Conservation (phyloP, 257 asterid species). For the Nicotiana tomentosiformis region DNA sequence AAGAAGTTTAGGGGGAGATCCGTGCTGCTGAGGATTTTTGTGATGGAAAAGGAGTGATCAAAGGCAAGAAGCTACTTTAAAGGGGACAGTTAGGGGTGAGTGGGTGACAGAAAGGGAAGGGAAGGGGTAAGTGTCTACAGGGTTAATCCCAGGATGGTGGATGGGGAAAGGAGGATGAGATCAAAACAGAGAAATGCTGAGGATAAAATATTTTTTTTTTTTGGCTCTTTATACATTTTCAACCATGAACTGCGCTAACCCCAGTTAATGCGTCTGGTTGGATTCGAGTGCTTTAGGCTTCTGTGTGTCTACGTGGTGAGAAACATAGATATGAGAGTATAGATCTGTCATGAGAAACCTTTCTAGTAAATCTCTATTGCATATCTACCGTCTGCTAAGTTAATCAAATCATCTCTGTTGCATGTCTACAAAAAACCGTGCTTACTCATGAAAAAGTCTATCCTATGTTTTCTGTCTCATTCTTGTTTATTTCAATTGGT, state of each 20-base stretch:
- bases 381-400: neutral
- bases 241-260: neutral
- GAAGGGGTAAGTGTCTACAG: neutral
- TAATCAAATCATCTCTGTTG: neutral
- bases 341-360: neutral
- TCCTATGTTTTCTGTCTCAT: slow-evolving; percentile 12
- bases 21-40: neutral
- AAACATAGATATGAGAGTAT: neutral
- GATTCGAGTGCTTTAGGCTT: neutral
- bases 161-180: neutral
- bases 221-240: neutral
- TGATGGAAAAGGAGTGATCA: neutral
- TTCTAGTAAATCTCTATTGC: neutral
- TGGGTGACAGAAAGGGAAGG: neutral
- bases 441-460: neutral
- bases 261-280: neutral
- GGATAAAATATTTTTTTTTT: neutral
- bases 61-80: neutral
- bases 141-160: neutral
- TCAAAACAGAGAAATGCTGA: neutral
- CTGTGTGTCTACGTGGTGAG: neutral
- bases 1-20: neutral
- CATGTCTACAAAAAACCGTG: too few species aligned
- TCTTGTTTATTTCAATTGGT: slow-evolving; percentile 6
- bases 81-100: neutral